Base-by-base conservation (phyloP, 441 rosid species). In the Gossypium davidsonii region DNA sequence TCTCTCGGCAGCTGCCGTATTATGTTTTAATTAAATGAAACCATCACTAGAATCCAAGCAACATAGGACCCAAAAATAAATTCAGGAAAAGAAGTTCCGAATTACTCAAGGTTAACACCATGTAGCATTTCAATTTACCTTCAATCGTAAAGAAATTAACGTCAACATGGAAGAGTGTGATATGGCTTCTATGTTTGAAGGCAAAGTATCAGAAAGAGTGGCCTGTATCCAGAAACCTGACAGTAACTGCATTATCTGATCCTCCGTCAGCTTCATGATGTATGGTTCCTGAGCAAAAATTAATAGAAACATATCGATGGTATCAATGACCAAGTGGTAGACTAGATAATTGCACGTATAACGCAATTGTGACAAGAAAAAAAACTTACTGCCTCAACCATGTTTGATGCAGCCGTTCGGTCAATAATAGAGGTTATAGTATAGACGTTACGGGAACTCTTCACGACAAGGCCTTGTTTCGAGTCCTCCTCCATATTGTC, bases 151-250 rank as follows among this genome's bases (percentile, higher is more conserved):
- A 58, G 97, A 91, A 82, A 89, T 85, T 67, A 90, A 80, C 31
- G 89, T 84, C 79, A 90, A 60, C 72, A 74, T 77, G 73, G 86
- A 87, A 72, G 98, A 96, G 83, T 89, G 97, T 76, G 93, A 92
- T 74, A 96, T 90, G 65, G 98, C 95, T 85, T 91, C 98, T 75
- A 93, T 56, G 84, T 89, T 91, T 71, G 97, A 84, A 72, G 99
- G 98, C 79, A 79, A 74, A 79, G 87, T 91, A 81, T 96, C 97
- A 0, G 95, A 85, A 76, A 89, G 86, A 63, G 82, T 80, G 6
- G 92, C 86, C 83, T 93, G 98, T 67, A 91, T 79, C 98, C 99
- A 96, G 81, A 91, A 89, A 55, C 91, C 94, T 70, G 98, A 96
- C 28, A 96, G 80, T 83, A 96, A 77, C 42, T 87, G 97, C 70